Percentiles rank a stretch among this genome's conserved stretches.
These are phyloP conservation scores for Brettanomyces naardenensis DNA, from an alignment of 805 yeast genomes.

Conservation along the genomic window DNA sequence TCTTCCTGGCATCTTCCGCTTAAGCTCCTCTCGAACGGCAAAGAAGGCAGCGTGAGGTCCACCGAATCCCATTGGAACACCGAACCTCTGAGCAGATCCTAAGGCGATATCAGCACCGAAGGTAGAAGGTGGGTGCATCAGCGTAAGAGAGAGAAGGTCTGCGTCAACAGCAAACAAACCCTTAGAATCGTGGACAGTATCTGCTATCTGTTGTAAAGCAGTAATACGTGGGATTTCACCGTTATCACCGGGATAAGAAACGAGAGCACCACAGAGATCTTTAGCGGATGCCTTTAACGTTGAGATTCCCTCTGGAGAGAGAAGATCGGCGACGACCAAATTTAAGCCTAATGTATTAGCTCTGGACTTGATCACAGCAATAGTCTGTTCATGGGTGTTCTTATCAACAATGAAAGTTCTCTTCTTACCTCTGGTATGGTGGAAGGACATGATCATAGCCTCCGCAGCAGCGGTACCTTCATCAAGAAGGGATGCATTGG, in stretches of 20 bases:
- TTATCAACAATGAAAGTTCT: constrained; percentile 62
- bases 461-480: constrained; percentile 98
- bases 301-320: constrained; percentile 31
- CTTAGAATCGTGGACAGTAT: constrained; percentile 58
- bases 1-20: constrained; percentile 95
- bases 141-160: constrained; percentile 81
- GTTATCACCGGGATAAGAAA: constrained; percentile 86
- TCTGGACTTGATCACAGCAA: constrained; percentile 70
- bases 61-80: constrained; percentile 97
- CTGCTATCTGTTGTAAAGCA: constrained; percentile 49
- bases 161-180: constrained; percentile 83
- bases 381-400: constrained; percentile 78
- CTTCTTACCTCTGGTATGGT: constrained; percentile 60
- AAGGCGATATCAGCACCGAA: constrained; percentile 90
- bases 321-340: constrained; percentile 47
- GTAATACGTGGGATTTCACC: constrained; percentile 52
- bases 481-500: constrained; percentile 90
- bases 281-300: constrained; percentile 28
- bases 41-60: constrained; percentile 99
- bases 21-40: constrained; percentile 71
- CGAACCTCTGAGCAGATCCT: constrained; percentile 92
- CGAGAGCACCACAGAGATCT: constrained; percentile 67
- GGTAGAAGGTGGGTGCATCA: constrained; percentile 74
- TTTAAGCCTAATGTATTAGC: constrained; percentile 69
- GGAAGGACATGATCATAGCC: constrained; percentile 82